Percentiles rank a stretch among this genome's conserved stretches.
Conservation (phyloP, 495 filamentous ascomycete genomes). For the Bacidia rubella region DNA sequence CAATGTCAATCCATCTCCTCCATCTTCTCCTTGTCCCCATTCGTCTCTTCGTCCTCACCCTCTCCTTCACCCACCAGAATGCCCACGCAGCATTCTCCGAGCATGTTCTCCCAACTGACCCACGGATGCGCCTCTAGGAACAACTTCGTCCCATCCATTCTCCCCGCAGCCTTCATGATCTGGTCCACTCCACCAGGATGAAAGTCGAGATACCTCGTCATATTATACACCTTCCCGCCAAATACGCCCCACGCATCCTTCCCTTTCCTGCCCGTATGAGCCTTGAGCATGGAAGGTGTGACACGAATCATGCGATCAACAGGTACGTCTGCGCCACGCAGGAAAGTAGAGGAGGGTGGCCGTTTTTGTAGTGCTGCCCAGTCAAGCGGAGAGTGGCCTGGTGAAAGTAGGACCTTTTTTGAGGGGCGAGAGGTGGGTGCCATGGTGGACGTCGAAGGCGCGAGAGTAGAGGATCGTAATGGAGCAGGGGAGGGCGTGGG, state of each 20-base stretch:
- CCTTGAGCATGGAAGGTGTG: constrained; percentile 61
- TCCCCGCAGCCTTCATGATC: constrained; percentile 65
- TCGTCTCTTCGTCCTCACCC: constrained; percentile 16
- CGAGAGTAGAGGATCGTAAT: constrained; percentile 23
- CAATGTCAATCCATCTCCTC: constrained; percentile 57
- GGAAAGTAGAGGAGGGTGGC: constrained; percentile 46
- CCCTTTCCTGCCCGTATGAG: constrained; percentile 64
- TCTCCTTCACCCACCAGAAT: constrained; percentile 72
- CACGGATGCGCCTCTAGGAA: constrained; percentile 92
- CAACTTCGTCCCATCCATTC: constrained; percentile 50
- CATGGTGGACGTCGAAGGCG: constrained; percentile 20
- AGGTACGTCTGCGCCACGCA: constrained; percentile 46
- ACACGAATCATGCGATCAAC: constrained; percentile 43
- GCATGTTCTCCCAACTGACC: constrained; percentile 95
- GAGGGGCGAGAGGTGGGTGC: constrained; percentile 28
- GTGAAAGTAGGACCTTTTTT: constrained; percentile 58
- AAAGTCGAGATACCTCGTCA: constrained; percentile 76
- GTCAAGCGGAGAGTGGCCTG: constrained; percentile 86
- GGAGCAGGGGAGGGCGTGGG: constrained; percentile 29
- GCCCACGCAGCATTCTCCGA: constrained; percentile 73
- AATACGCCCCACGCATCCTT: constrained; percentile 80
- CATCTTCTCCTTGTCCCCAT: constrained; percentile 30
- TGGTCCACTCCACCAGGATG: constrained; percentile 88
- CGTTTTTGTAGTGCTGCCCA: constrained; percentile 70
- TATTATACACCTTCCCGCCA: constrained; percentile 82